A percentile compares a stretch with the other conserved stretches of the same genome.
These are phyloP conservation scores for Termitomyces sp. DNA, from an alignment of 768 basidiomycete species.

Conservation along the genomic window DNA sequence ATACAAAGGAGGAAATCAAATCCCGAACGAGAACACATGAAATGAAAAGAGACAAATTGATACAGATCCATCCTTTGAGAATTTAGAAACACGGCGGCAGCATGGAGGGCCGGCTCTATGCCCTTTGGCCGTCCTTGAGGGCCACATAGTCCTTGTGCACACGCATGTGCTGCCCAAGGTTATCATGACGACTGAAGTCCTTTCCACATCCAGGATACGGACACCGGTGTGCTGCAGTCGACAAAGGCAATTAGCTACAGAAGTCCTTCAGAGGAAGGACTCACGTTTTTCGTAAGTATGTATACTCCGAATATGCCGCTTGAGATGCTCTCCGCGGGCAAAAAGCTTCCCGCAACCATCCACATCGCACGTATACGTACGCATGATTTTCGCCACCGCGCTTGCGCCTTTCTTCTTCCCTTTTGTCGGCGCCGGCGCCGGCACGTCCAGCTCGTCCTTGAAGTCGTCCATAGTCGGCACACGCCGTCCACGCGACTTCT, in stretches of 20 bases:
- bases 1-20: background rate
- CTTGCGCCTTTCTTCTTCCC: conserved; percentile 10
- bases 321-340: conserved; percentile 73
- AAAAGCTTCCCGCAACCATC: conserved; percentile 77
- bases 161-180: conserved; percentile 84
- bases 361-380: conserved; percentile 62
- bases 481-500: conserved; percentile 40
- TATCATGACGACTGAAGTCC: conserved; percentile 84
- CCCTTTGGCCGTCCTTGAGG: conserved; percentile 13
- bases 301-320: conserved; percentile 73
- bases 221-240: conserved; percentile 66
- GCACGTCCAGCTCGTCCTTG: conserved; percentile 4
- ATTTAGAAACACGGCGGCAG: background rate
- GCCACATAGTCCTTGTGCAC: conserved; percentile 59
- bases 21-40: background rate
- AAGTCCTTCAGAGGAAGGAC: conserved; percentile 19
- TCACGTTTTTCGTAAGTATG: conserved; percentile 83
- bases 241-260: background rate
- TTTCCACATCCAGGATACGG: conserved; percentile 76
- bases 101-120: background rate
- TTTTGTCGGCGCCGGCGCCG: conserved; percentile 7
- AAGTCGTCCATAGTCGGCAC: conserved; percentile 35
- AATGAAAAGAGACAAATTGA: background rate
- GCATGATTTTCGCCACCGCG: conserved; percentile 16
- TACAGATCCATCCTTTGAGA: conserved; percentile 5